Evolutionary conservation across 2,329 filamentous ascomycete species (phyloP).

Genomic region (Clonostachys chloroleuca): DNA sequence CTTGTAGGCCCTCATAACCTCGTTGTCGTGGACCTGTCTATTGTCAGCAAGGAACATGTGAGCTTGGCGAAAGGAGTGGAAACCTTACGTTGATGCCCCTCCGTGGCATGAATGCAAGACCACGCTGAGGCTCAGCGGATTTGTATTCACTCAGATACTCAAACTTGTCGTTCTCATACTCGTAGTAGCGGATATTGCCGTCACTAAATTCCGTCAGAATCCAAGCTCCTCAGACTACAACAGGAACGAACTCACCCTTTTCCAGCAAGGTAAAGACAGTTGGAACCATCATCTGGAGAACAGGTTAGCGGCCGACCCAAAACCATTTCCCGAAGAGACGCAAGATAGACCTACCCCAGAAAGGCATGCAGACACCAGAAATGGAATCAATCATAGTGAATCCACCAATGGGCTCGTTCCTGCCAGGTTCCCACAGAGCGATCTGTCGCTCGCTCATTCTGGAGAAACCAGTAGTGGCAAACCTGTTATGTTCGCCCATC

Average conservation of each 20-base stretch:
- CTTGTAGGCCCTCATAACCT: slow-evolving; percentile 94
- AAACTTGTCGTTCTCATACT: slow-evolving; percentile 98
- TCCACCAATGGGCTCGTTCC: slow-evolving; percentile 80
- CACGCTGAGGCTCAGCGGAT: slow-evolving; percentile 90
- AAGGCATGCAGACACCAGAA: slow-evolving; percentile 97
- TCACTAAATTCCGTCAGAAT: slow-evolving; percentile 53
- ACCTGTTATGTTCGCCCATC: slow-evolving; percentile 94
- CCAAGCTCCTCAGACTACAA: not conserved
- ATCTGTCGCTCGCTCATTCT: slow-evolving; percentile 97
- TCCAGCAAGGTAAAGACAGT: slow-evolving; percentile 92
- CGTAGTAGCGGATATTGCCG: slow-evolving; percentile 98
- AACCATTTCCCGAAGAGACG: not conserved
- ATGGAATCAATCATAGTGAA: slow-evolving; percentile 92
- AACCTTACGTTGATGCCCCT: slow-evolving; percentile 78
- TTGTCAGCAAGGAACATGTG: not conserved
- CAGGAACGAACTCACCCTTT: slow-evolving; percentile 73
- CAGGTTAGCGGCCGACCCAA: slow-evolving; percentile 11
- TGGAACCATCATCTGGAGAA: slow-evolving; percentile 73
- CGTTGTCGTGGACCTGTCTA: slow-evolving; percentile 83
- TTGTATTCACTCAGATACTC: slow-evolving; percentile 97
- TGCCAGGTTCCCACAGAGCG: slow-evolving; percentile 90
- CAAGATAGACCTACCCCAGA: slow-evolving; percentile 66
- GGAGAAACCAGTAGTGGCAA: slow-evolving; percentile 96
- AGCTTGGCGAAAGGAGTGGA: not conserved
- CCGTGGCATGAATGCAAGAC: slow-evolving; percentile 90